A percentile compares a stretch with the other conserved stretches of the same genome.
These are phyloP conservation scores for Annona squamosa DNA, from an alignment of 164 flowering plant genomes.

Conservation along the genomic window DNA sequence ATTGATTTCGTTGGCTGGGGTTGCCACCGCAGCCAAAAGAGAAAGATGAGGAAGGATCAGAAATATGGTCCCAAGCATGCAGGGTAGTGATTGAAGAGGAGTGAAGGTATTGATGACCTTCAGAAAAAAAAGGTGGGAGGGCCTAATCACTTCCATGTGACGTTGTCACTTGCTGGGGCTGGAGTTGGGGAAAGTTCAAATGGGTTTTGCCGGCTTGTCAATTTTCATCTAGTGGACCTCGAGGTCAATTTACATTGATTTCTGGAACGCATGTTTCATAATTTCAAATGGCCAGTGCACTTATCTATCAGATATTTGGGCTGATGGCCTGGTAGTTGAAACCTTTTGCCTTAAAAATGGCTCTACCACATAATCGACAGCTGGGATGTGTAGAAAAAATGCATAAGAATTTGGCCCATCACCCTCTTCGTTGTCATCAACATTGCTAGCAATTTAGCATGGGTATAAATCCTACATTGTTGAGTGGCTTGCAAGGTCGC, in stretches of 20 bases:
- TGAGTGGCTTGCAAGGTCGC: no score
- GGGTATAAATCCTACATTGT: no score
- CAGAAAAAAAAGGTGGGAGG: slow-evolving; percentile 5
- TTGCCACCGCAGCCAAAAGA: background rate
- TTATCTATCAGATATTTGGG: slow-evolving; percentile 5
- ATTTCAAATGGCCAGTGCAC: background rate
- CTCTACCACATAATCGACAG: slow-evolving; percentile 1
- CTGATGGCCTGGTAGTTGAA: background rate
- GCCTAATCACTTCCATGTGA: slow-evolving; percentile 15
- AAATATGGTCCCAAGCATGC: slow-evolving; percentile 11
- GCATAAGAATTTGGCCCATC: background rate
- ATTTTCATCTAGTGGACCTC: slow-evolving; percentile 8
- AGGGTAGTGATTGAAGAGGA: background rate
- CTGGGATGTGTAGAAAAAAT: background rate
- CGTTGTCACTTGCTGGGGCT: slow-evolving; percentile 3
- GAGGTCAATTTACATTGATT: background rate
- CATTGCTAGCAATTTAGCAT: no score
- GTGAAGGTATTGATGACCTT: slow-evolving; percentile 2
- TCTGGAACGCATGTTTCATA: slow-evolving; percentile 3
- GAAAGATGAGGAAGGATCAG: background rate
- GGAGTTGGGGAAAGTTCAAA: background rate
- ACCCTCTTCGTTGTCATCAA: background rate
- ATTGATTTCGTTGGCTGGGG: background rate
- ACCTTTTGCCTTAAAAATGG: background rate
- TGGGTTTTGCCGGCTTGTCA: slow-evolving; percentile 8